Conservation (phyloP, 2,329 filamentous ascomycete species). For the Fusarium sp. region DNA sequence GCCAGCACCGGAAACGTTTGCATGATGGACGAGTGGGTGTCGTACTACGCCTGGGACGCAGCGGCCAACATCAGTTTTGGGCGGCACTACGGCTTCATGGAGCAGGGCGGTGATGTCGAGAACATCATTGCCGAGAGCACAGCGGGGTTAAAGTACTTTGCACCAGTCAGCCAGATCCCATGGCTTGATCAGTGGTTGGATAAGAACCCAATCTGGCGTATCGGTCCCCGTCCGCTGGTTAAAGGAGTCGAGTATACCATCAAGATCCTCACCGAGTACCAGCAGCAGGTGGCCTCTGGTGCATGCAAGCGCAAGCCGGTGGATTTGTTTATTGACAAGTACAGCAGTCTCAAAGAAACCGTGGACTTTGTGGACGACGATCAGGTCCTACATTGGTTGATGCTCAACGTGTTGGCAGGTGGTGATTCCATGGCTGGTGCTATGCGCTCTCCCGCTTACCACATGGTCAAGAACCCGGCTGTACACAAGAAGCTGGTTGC, state of each 20-base stretch:
- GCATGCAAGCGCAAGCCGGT: constrained; percentile 28
- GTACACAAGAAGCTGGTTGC: constrained; percentile 27
- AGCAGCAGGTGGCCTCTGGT: constrained; percentile 22
- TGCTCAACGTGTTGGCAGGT: constrained; percentile 33
- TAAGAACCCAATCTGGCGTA: constrained; percentile 31
- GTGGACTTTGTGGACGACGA: constrained; percentile 31
- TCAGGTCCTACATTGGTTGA: constrained; percentile 35
- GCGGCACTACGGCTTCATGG: constrained; percentile 28
- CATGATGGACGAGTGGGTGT: constrained; percentile 37
- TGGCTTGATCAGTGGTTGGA: constrained; percentile 39
- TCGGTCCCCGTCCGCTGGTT: constrained; percentile 18
- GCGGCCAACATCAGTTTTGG: constrained; percentile 39
- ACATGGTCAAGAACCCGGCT: constrained; percentile 13
- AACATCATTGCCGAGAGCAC: constrained; percentile 28
- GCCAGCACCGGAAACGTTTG: constrained; percentile 12
- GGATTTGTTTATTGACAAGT: constrained; percentile 35
- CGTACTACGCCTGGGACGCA: constrained; percentile 34
- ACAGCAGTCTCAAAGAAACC: constrained; percentile 32
- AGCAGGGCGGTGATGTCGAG: constrained; percentile 18
- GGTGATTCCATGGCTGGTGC: constrained; percentile 37
- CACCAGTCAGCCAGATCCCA: constrained; percentile 32
- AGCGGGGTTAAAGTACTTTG: constrained; percentile 32
- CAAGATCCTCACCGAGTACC: constrained; percentile 34
- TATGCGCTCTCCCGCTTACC: constrained; percentile 29
- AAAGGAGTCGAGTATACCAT: constrained; percentile 25